Base-by-base conservation (phyloP, 2,329 filamentous ascomycete genomes). In the Chaetomiaceae sp. region DNA sequence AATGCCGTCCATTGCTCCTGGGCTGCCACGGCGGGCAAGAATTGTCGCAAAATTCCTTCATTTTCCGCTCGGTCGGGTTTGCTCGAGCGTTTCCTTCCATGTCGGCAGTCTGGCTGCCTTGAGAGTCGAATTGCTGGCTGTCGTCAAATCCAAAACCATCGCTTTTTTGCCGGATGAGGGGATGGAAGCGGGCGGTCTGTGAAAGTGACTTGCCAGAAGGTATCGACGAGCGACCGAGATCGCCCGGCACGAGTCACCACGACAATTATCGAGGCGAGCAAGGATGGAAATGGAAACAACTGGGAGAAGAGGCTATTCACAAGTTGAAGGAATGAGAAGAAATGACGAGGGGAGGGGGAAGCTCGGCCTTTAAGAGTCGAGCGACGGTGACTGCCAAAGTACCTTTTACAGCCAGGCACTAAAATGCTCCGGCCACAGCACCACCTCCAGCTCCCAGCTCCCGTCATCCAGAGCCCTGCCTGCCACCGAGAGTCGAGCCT, bases 331-430 rank as follows among this genome's bases (percentile, higher is more conserved):
- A 36, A 47, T 12, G 29, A 20, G 26, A 3, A 39, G 44, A 50
- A 46, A 47, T 48, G 29, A 46, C 26, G 46, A 42, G 51, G 47
- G 35, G 52, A 45, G 56, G 45, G 56, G 56, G 57, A 47, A 52
- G 56, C 55, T 50, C 56, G 53, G 49, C 47, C 52, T 52, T 57
- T 58, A 55, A 56, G 57, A 56, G 55, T 58, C 51, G 50, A 55
- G 48, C 51, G 54, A 48, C 22, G 45, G 51, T 55, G 47, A 53
- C 47, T 50, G 54, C 40, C 50, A 45, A 57, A 56, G 57, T 59
- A 56, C 56, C 56, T 57, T 54, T 56, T 49, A 56, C 56, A 58
- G 22, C 54, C 47, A 53, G 54, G 53, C 56, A 57, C 54, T 57
- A 57, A 59, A 54, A 56, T 55, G 54, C 54, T 56, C 57, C 52